These are phyloP conservation scores for Psilocybe sp. DNA, from an alignment of 768 basidiomycete genomes.

Conservation along the genomic window DNA sequence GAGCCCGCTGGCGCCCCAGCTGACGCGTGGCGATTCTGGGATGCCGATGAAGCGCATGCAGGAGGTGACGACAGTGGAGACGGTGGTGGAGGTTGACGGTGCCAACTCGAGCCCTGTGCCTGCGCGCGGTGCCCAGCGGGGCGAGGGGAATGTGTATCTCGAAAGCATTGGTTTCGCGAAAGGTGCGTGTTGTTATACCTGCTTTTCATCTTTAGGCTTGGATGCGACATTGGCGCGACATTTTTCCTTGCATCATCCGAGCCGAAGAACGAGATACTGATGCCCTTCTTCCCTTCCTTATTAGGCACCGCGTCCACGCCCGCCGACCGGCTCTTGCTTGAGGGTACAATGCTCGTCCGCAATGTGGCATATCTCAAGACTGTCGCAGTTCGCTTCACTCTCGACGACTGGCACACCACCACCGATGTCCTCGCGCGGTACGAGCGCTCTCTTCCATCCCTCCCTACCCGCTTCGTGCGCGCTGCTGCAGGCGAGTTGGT, in stretches of 20 bases:
- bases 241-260: neutral
- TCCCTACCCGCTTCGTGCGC: constrained; percentile 27
- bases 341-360: constrained; percentile 78
- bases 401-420: constrained; percentile 93
- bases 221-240: neutral
- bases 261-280: too few species aligned
- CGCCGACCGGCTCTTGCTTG: constrained; percentile 34
- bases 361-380: constrained; percentile 87
- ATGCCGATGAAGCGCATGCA: neutral
- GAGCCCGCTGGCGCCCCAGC: neutral
- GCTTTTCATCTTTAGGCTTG: constrained; percentile 1
- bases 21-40: neutral
- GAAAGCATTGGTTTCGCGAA: constrained; percentile 23
- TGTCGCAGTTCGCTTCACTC: constrained; percentile 83
- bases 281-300: neutral
- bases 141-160: constrained; percentile 23
- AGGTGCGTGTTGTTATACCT: constrained; percentile 8
- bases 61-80: neutral
- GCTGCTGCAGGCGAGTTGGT: neutral
- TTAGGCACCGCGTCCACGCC: constrained; percentile 5
- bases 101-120: constrained; percentile 28
- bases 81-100: constrained; percentile 9
- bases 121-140: constrained; percentile 16
- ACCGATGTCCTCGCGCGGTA: constrained; percentile 72
- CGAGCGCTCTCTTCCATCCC: constrained; percentile 36